Evolutionary conservation across 192 early-diverging fungal genomes (phyloP).

Genomic region (Spizellomyces punctatus): DNA sequence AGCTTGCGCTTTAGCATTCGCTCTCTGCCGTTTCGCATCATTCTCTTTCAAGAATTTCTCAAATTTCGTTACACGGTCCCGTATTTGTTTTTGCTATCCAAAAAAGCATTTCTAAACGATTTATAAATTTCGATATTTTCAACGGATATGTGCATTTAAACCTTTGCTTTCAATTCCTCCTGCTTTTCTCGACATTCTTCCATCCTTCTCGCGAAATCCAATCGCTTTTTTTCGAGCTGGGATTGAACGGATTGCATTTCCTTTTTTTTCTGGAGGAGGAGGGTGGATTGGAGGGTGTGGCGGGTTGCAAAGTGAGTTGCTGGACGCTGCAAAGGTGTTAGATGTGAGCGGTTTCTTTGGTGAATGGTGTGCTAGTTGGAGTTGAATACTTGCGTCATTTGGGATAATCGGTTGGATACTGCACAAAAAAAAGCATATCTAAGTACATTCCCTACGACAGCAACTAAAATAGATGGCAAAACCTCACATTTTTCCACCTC

Average conservation of each 20-base stretch:
- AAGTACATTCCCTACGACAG: not conserved
- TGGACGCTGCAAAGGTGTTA: slow-evolving; percentile 23
- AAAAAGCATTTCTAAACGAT: not conserved
- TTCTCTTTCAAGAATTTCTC: slow-evolving; percentile 71
- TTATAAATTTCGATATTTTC: not conserved
- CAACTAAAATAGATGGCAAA: slow-evolving; percentile 2
- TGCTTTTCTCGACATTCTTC: slow-evolving; percentile 65
- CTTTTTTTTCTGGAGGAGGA: slow-evolving; percentile 62
- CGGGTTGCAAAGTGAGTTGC: slow-evolving; percentile 44
- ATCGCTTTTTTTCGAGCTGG: slow-evolving; percentile 54
- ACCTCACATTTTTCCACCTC: slow-evolving; percentile 55
- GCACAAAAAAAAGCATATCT: not conserved
- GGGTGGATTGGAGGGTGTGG: slow-evolving; percentile 57
- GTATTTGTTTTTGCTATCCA: slow-evolving; percentile 62
- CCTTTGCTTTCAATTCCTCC: slow-evolving; percentile 60
- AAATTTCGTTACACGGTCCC: slow-evolving; percentile 64
- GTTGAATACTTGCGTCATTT: too few relatives aligned
- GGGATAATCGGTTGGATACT: too few relatives aligned
- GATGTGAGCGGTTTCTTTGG: too few relatives aligned
- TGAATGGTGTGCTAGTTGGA: too few relatives aligned
- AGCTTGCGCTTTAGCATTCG: slow-evolving; percentile 56
- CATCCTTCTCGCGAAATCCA: slow-evolving; percentile 66
- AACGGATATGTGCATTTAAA: slow-evolving; percentile 6
- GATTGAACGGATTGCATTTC: slow-evolving; percentile 60
- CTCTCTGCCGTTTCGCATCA: slow-evolving; percentile 64